A percentile compares a stretch with the other conserved stretches of the same genome.
Evolutionary conservation across 2,329 filamentous ascomycete species (phyloP).

Genomic region (Aspergillus persii): DNA sequence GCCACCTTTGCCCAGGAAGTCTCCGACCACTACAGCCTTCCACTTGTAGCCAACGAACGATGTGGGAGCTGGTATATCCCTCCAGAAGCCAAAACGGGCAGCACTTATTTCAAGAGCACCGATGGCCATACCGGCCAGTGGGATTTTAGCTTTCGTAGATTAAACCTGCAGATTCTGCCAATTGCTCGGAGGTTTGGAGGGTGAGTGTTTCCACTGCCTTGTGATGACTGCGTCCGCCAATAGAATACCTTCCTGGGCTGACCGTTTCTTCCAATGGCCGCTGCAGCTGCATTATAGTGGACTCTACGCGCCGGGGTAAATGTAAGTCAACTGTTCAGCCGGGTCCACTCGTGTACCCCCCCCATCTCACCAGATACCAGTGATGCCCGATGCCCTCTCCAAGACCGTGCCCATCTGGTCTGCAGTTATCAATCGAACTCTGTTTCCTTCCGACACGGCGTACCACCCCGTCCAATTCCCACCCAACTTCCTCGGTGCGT

Average conservation of each 20-base stretch:
- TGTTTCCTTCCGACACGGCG: constrained; percentile 62
- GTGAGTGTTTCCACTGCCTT: constrained; percentile 36
- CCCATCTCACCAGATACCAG: constrained; percentile 40
- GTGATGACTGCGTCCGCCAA: constrained; percentile 19
- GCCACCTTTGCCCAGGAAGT: constrained; percentile 69
- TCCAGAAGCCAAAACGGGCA: constrained; percentile 62
- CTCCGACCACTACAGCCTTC: constrained; percentile 51
- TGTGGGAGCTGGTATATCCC: constrained; percentile 94
- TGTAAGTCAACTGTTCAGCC: constrained; percentile 46
- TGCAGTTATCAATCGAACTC: constrained; percentile 72
- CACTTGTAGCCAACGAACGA: constrained; percentile 86
- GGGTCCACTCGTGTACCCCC: background rate
- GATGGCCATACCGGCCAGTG: constrained; percentile 91
- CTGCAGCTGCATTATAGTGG: constrained; percentile 68
- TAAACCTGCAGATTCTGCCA: constrained; percentile 79
- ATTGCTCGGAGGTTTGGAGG: constrained; percentile 66
- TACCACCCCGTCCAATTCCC: constrained; percentile 66
- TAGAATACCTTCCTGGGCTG: constrained; percentile 5
- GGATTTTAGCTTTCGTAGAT: constrained; percentile 78
- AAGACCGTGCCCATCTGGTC: constrained; percentile 96
- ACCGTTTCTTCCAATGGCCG: constrained; percentile 5
- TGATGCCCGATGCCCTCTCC: constrained; percentile 89
- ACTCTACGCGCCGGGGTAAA: constrained; percentile 90
- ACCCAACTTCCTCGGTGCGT: constrained; percentile 67
- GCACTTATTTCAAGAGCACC: constrained; percentile 96